Evolutionary conservation across 257 asterid species (phyloP), one percentile per base, ranked within the genome.

Genomic region (Solanum peruvianum): DNA sequence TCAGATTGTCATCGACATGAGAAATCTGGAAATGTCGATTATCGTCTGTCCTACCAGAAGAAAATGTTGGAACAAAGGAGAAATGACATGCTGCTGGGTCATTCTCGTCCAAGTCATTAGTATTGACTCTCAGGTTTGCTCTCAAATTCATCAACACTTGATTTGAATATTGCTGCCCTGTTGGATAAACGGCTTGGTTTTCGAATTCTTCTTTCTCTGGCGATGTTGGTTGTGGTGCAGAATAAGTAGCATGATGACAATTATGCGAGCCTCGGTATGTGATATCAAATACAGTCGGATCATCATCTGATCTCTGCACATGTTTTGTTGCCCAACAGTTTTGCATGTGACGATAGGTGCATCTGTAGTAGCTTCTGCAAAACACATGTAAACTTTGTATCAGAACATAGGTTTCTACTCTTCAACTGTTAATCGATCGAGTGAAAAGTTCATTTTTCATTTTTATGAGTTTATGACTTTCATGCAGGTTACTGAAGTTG

Each of bases 261-360:
- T 91, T 80, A 89, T 97, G 99, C 1, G 86, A 78, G 47, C 98
- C 99, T 88, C 90, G 95, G 93, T 94, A 94, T 6, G 96, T 94
- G 92, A 97, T 83, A 64, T 95, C 98, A 12, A 95, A 94, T n/a
- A 97, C 25, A n/a, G 93, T 89, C 21, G 97, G 95, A 82, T 97
- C 99, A 23, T 93, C 95, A 83, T 97, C 99, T 20, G 98, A 95
- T 89, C 99, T 93, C 78, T 97, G 99, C 86, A 95, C 97, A 89
- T 95, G 98, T 92, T 97, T 97, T 7, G 95, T 95, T 12, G 99
- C 98, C 98, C 96, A 93, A 87, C 99, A 94, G 64, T 93, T 92
- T 56, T 89, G 89, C 9, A 87, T 89, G 21, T 47, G 91, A 2
- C 97, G 96, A 86, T 94, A 95, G 0, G 98, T 94, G 84, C 99